Conservation (phyloP, 2,329 filamentous ascomycete genomes). For the Diaporthe caulivora region DNA sequence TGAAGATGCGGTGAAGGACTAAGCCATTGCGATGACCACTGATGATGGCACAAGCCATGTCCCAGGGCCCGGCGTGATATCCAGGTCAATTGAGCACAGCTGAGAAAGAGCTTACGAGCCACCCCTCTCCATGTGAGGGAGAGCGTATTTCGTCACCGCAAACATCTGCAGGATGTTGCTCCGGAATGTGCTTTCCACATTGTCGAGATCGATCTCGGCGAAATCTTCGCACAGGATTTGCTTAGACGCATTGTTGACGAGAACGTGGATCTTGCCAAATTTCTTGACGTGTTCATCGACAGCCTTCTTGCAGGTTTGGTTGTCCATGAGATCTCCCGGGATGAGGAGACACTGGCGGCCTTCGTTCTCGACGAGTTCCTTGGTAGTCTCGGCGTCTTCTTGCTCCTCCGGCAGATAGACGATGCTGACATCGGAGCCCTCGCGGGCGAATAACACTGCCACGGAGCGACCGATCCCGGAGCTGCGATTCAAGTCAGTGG, state of each 20-base stretch:
- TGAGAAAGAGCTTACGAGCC: conserved; percentile 51
- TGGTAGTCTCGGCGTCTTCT: conserved; percentile 66
- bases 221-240: conserved; percentile 67
- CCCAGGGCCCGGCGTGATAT: not conserved
- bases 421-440: conserved; percentile 69
- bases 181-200: conserved; percentile 68
- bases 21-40: too few relatives aligned
- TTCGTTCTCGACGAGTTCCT: conserved; percentile 63
- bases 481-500: conserved; percentile 45
- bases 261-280: conserved; percentile 59
- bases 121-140: conserved; percentile 67
- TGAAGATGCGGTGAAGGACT: not conserved
- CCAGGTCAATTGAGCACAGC: not conserved
- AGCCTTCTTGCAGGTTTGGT: conserved; percentile 61
- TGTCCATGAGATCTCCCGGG: conserved; percentile 61
- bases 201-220: conserved; percentile 64
- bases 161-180: conserved; percentile 71
- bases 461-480: conserved; percentile 68
- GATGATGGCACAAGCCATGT: too few relatives aligned
- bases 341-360: conserved; percentile 61
- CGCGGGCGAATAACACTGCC: conserved; percentile 67
- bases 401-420: conserved; percentile 68
- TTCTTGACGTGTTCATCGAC: conserved; percentile 66
- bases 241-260: conserved; percentile 71
- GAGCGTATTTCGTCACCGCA: conserved; percentile 68